Evolutionary conservation across 176 grass and related monocot genomes (phyloP), one percentile per base, ranked within the genome.

Genomic region (Otatea glauca): DNA sequence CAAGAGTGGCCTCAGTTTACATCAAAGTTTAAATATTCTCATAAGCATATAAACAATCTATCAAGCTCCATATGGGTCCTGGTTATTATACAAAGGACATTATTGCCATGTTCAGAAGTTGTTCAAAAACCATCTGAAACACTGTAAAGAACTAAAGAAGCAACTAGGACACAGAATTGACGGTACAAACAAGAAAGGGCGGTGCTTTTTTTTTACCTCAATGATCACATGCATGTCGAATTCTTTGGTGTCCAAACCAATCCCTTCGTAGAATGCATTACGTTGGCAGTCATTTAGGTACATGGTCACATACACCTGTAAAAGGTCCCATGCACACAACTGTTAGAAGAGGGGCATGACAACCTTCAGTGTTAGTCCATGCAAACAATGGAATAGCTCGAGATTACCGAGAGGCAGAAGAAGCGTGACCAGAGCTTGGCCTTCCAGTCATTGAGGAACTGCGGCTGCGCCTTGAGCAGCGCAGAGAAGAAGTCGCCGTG

Each of bases 151-250:
- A 83, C 16, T 9, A 62, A 76, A 64, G 35, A 41, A 83, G 82
- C 25, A 74, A 72, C n/a, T 76, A 77, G 35, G 59, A 25, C 51
- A 25, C 25, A 41, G 0, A 64, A 35, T 67, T 59, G 54, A 79
- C 41, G 44, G 23, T 60, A 47, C 37, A 45, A 77, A 50, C 35
- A 87, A 55, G 32, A 66, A 68, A 60, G 81, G 44, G 16, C 0
- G 14, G 27, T 14, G 41, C 41, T 61, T 11, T 64, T 62, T 62
- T 86, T 38, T 85, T 90, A 99, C 96, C 90, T 99, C 96, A 67
- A 94, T 92, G 80, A 99, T 99, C 18, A 99, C 96, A 91, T 96
- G 96, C 93, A 96, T 99, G 74, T 99, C 96, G 38, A 99, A 99
- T 87, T 99, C 91, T 80, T 96, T 99, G 21, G 96, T 99, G 79